A percentile compares a stretch with the other conserved stretches of the same genome.
Conservation (phyloP, 495 filamentous ascomycete genomes). For the Trichocladium uniseriatum region DNA sequence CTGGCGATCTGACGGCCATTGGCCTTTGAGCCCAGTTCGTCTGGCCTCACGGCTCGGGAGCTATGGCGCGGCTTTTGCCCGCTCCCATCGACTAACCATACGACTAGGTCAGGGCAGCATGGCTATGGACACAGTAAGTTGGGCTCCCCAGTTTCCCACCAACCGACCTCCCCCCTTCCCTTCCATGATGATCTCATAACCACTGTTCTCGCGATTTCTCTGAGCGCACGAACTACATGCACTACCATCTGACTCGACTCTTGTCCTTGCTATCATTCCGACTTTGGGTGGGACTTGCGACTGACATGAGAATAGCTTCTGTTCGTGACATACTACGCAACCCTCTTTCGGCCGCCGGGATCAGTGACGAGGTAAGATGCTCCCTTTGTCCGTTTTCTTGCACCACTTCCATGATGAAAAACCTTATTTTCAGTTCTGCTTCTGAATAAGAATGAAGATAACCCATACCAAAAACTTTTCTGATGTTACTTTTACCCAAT, state of each 20-base stretch:
- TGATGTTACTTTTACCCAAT: constrained; percentile 23
- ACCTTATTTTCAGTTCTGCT: constrained; percentile 81
- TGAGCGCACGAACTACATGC: constrained; percentile 96
- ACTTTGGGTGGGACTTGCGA: neutral
- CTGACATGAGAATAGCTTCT: constrained; percentile 3
- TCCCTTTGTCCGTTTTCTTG: neutral
- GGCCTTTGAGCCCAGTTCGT: neutral
- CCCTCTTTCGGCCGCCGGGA: neutral
- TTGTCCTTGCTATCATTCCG: neutral
- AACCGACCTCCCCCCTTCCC: neutral
- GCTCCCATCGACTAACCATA: neutral
- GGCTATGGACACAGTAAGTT: no score
- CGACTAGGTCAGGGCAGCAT: neutral
- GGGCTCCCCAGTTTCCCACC: neutral
- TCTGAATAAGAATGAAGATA: constrained; percentile 73
- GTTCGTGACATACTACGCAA: neutral
- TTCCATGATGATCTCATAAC: constrained; percentile 47
- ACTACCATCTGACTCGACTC: constrained; percentile 89
- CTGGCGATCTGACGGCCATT: neutral
- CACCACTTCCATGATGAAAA: constrained; percentile 59
- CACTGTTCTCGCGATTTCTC: constrained; percentile 61
- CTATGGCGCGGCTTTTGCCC: no score
- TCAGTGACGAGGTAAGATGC: constrained; percentile 12
- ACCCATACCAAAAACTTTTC: constrained; percentile 71
- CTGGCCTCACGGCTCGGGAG: no score